phyloP scores from a whole-genome alignment of 1,139 yeast species.

The Suhomyces coccinellae region DNA sequence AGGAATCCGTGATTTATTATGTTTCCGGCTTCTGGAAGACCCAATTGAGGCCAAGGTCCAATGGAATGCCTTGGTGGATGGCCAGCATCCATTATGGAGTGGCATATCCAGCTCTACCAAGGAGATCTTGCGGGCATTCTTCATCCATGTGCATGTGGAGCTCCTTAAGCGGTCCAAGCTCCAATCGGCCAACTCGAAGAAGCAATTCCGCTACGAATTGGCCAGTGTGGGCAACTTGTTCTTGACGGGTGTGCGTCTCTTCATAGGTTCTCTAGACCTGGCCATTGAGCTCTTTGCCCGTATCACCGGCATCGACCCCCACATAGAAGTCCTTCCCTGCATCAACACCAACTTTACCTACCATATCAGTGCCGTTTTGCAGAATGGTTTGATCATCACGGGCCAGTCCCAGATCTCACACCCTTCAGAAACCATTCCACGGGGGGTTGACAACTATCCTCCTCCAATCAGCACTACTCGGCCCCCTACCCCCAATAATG shows the following conservation, averaged over 20 bases:
- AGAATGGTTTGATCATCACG: constrained; percentile 71
- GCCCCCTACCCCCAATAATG: constrained; percentile 37
- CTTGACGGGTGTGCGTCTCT: constrained; percentile 76
- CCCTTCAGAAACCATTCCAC: constrained; percentile 45
- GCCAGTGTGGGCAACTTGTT: constrained; percentile 88
- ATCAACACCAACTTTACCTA: constrained; percentile 82
- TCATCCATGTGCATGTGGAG: constrained; percentile 78
- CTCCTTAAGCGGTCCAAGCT: constrained; percentile 65
- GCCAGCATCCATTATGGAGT: constrained; percentile 71
- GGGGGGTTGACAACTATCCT: constrained; percentile 28
- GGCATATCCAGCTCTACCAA: constrained; percentile 60
- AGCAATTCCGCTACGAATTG: constrained; percentile 66
- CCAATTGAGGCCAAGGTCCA: constrained; percentile 58
- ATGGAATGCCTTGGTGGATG: constrained; percentile 81
- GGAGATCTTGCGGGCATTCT: constrained; percentile 74
- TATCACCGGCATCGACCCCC: constrained; percentile 60
- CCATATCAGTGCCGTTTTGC: constrained; percentile 77
- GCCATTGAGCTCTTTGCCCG: constrained; percentile 76
- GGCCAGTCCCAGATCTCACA: constrained; percentile 97
- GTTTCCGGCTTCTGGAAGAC: constrained; percentile 60
- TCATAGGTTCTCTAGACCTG: constrained; percentile 81
- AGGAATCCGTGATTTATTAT: constrained; percentile 49
- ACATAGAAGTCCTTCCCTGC: constrained; percentile 70
- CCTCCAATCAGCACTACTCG: constrained; percentile 41
- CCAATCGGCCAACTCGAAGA: constrained; percentile 34